A percentile compares a stretch with the other conserved stretches of the same genome.
phyloP scores from a whole-genome alignment of 2,329 filamentous ascomycete genomes.

The Pleoardoris graminearum region DNA sequence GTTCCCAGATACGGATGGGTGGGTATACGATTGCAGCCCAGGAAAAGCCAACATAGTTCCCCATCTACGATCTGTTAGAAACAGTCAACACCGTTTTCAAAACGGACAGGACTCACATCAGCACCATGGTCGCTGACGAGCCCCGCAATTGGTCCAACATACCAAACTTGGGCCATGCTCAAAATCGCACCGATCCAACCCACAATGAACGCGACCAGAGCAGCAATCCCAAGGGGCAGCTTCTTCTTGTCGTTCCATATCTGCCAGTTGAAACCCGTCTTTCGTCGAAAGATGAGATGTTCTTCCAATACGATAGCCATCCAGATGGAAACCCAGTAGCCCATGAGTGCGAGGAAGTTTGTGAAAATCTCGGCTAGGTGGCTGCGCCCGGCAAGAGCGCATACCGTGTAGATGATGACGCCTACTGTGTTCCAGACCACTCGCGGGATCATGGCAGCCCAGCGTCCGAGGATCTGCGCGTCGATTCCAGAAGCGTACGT shows the following conservation, averaged over 20 bases:
- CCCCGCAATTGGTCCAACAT: conserved; percentile 64
- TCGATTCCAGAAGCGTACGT: conserved; percentile 67
- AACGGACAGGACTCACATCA: conserved; percentile 53
- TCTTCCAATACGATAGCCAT: conserved; percentile 65
- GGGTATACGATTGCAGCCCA: conserved; percentile 63
- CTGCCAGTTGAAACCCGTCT: conserved; percentile 60
- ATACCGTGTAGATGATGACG: conserved; percentile 65
- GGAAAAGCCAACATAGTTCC: conserved; percentile 62
- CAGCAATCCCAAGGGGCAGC: conserved; percentile 65
- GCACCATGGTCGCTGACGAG: conserved; percentile 61
- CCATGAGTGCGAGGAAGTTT: conserved; percentile 71
- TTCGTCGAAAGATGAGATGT: conserved; percentile 63
- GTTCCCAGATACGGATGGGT: conserved; percentile 56
- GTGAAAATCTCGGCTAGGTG: conserved; percentile 67
- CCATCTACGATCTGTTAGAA: conserved; percentile 48
- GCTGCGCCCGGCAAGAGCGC: conserved; percentile 64
- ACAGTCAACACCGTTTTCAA: background rate
- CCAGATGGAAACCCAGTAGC: conserved; percentile 71
- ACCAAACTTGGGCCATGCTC: conserved; percentile 72
- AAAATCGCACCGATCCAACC: conserved; percentile 68
- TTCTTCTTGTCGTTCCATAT: conserved; percentile 63
- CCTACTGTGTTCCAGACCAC: conserved; percentile 67
- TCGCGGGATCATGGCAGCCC: conserved; percentile 62
- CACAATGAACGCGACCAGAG: conserved; percentile 62
- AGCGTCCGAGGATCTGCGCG: conserved; percentile 66